Evolutionary conservation across 345 rosid genomes (phyloP).

Genomic region (Heritiera fomes): DNA sequence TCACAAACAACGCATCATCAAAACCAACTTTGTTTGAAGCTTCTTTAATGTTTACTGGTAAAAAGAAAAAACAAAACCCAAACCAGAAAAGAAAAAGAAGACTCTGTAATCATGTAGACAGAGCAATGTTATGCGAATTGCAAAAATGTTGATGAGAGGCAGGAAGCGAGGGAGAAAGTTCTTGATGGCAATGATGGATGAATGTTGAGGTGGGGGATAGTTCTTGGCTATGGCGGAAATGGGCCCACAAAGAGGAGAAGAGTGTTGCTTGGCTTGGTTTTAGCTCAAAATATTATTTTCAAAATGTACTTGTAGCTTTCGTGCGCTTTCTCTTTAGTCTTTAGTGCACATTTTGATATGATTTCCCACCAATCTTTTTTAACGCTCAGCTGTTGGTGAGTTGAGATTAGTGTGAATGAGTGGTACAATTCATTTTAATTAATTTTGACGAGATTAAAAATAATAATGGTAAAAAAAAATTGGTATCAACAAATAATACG

Average conservation of each 20-base stretch:
- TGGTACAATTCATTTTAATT: too few relatives aligned
- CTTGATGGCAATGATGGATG: conserved; percentile 45
- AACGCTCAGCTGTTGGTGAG: too few relatives aligned
- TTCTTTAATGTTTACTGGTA: conserved; percentile 16
- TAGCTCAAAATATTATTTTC: neutral
- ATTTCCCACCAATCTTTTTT: conserved; percentile 22
- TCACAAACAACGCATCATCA: conserved; percentile 23
- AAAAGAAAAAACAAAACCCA: conserved; percentile 12
- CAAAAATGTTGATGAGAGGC: conserved; percentile 10
- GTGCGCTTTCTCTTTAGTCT: neutral
- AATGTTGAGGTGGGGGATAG: conserved; percentile 44
- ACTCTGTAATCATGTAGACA: conserved; percentile 18
- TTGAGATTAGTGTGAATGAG: too few relatives aligned
- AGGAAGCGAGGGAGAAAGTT: neutral
- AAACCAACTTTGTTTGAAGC: conserved; percentile 16
- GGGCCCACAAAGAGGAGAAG: conserved; percentile 41
- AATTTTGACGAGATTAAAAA: too few relatives aligned
- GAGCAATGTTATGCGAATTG: conserved; percentile 15
- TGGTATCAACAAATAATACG: too few relatives aligned
- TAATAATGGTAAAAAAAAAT: too few relatives aligned
- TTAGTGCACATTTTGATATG: neutral
- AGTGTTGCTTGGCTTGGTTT: neutral
- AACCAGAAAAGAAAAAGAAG: conserved; percentile 22
- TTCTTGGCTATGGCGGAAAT: conserved; percentile 62
- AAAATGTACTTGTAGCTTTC: neutral